Base-by-base conservation (phyloP, 164 flowering plant species). In the Kingdonia uniflora region DNA sequence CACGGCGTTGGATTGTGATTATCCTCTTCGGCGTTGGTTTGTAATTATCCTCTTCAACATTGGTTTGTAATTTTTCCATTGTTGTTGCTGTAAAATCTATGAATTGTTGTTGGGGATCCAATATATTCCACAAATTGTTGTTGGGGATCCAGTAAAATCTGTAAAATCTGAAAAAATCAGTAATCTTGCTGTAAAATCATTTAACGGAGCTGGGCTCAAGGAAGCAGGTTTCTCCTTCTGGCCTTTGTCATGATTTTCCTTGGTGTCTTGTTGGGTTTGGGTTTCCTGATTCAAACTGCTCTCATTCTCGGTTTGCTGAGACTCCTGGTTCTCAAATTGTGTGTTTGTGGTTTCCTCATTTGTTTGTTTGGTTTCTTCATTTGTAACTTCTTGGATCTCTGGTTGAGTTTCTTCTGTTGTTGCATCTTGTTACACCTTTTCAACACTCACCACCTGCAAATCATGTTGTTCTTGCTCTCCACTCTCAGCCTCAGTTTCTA, bases 171-270 rank as follows among this genome's bases (percentile, higher is more conserved):
- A n/a, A n/a, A n/a, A n/a, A n/a, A n/a, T n/a, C n/a, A n/a, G n/a
- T n/a, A 5, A 82, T 51, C 35, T 54, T 71, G 3, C 54, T n/a
- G n/a, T n/a, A n/a, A n/a, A 70, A n/a, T 66, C 81, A 8, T 35
- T 61, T 8, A 71, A 54, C n/a, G 51, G 66, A 11, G 51, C 60
- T 22, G 62, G 20, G 52, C 51, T 64, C 1, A n/a, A n/a, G n/a
- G n/a, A n/a, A n/a, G n/a, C n/a, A n/a, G n/a, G n/a, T n/a, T n/a
- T n/a, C n/a, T n/a, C 46, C 62, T 23, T 60, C 52, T 25, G 47
- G n/a, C n/a, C n/a, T n/a, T n/a, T n/a, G n/a, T n/a, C n/a, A 17
- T 25, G 50, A 52, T 14, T n/a, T n/a, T n/a, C n/a, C n/a, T n/a
- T n/a, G n/a, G n/a, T n/a, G n/a, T 39, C 46, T 6, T 26, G 50